Evolutionary conservation across 1,139 yeast species (phyloP), one percentile per base, ranked within the genome.

Genomic region (Yamadazyma epiphylla): DNA sequence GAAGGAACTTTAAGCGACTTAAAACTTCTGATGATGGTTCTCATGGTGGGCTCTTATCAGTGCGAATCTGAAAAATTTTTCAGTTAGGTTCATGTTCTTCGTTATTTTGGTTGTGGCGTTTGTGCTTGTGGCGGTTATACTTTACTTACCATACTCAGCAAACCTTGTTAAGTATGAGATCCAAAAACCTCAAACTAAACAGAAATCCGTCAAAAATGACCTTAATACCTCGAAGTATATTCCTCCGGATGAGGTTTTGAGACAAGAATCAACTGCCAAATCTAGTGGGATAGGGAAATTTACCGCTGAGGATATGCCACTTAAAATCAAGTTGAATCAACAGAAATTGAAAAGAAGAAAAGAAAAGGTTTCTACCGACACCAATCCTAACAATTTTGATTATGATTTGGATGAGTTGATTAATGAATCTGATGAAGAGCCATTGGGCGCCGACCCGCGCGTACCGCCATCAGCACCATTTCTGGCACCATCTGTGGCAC

Each of bases 271-370:
- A 6, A 43, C 38, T 23, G 51, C 55, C 4, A 45, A 43, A n/a
- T 49, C 60, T 7, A 39, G 55, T n/a, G 62, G 55, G 26, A 58
- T 64, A 9, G 45, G 60, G 25, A 51, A 56, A 20, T 51, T 66
- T 17, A 64, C 70, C 4, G 41, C 56, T 5, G 64, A 59, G 12
- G 71, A 65, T 37, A 46, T 68, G 27, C 74, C 74, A 0, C 37
- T 67, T 24, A 55, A 55, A 35, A 53, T 64, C 31, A 49, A 46
- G 28, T 53, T 68, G 36, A 55, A 50, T 29, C 46, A 45, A 25
- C 46, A 41, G 4, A 28, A 33, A 5, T 29, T 39, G 28, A 45
- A 37, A 25, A 49, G 56, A 28, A 51, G 50, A 35, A 53, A 51
- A 28, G 70, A 60, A 31, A 55, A 52, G 26, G 42, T 60, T 33